Base-by-base conservation (phyloP, 169 alveolate genomes). In the Cyclospora cayetanensis region DNA sequence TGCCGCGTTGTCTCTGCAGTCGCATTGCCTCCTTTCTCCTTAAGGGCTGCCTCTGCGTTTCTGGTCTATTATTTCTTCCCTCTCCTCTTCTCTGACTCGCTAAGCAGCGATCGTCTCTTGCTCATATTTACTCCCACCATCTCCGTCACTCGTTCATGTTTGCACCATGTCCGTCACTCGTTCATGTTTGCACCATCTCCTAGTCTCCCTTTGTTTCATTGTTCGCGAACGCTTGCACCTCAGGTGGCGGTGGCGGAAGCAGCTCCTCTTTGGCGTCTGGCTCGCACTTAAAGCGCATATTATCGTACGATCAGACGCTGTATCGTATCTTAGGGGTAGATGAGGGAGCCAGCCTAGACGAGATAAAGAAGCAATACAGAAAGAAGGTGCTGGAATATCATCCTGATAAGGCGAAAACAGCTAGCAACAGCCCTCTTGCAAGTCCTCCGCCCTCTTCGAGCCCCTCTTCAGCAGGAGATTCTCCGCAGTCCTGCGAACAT, bases 371-470 rank as follows among this genome's bases (percentile, higher is more conserved):
- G 68, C 89, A 66, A 52, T 93, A 82, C 88, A 31, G 94, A 12
- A 41, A 50, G 53, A 15, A 89, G 82, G 92, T 85, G 25, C 74
- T 93, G n/a, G 89, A 80, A 29, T 90, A 89, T 22, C 95, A 93
- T 43, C 95, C 95, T n/a, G 95, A 93, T 74, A 93, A 93, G 68
- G 80, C 70, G 7, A 60, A 63, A 29, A 20, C 41, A 34, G 37
- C 42, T 3, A 63, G 31, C 15, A 18, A 27, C 9, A 70, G 83
- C 83, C 83, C 85, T n/a, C 35, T 39, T 1, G 41, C 34, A 39
- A 4, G 22, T 11, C 85, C 7, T 2, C 85, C 20, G 37, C 85
- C 37, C 2, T 41, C 1, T 12, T 27, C 37, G 20, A 3, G 25
- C 80, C 29, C 74, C 50, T 20, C 74, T 3, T 7, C 93, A 46